A percentile compares a stretch with the other conserved stretches of the same genome.
These are phyloP conservation scores for Rossbeevera mucosa DNA, from an alignment of 768 basidiomycete genomes.

Conservation along the genomic window DNA sequence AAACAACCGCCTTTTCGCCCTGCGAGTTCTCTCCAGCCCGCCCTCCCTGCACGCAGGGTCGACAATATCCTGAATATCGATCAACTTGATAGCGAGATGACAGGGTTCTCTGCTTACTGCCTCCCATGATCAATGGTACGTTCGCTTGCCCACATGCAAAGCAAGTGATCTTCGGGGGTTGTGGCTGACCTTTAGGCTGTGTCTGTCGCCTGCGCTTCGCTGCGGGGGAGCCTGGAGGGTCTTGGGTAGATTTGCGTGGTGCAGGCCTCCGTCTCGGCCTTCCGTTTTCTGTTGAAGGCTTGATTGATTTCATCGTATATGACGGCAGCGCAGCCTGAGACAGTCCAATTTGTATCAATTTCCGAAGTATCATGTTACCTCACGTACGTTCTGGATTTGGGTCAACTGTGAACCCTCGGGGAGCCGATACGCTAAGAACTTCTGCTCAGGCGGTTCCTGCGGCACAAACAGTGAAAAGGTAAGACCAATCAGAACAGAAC, in stretches of 20 bases:
- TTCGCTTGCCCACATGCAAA: constrained; percentile 58
- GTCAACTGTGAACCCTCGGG: constrained; percentile 51
- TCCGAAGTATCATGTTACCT: not conserved
- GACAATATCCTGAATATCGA: constrained; percentile 53
- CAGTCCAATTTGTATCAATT: not conserved
- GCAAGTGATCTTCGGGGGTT: constrained; percentile 50
- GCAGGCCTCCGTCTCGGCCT: constrained; percentile 35
- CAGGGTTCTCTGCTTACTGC: constrained; percentile 45
- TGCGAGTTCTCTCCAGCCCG: constrained; percentile 34
- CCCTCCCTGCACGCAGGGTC: constrained; percentile 59
- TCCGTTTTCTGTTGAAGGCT: constrained; percentile 41
- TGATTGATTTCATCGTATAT: constrained; percentile 55
- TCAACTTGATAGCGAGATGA: not conserved
- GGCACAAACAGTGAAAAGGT: not conserved
- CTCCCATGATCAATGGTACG: constrained; percentile 73
- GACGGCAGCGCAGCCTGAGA: constrained; percentile 42
- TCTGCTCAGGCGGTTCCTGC: constrained; percentile 42
- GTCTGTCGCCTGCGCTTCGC: constrained; percentile 41
- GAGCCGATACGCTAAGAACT: constrained; percentile 55
- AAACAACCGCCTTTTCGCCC: not conserved
- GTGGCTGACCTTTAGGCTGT: constrained; percentile 30
- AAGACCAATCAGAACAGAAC: not conserved
- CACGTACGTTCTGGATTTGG: constrained; percentile 56
- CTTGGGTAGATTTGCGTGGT: constrained; percentile 29
- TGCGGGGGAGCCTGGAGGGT: constrained; percentile 15